Conservation (phyloP, 192 early-diverging fungal species). For the Podila verticillata region DNA sequence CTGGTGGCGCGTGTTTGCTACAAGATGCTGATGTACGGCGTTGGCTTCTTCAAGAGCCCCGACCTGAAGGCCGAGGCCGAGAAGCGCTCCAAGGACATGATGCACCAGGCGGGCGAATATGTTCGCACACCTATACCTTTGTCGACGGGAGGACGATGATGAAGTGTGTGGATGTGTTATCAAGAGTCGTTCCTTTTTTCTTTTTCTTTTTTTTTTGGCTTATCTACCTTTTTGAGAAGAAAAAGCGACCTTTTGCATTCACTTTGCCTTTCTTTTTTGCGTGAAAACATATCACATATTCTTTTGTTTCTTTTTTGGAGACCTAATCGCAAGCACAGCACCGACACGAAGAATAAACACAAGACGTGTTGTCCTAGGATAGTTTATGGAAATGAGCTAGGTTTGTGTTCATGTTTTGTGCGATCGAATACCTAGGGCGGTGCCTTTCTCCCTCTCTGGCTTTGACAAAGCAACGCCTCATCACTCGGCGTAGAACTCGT, state of each 20-base stretch:
- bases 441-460: no score
- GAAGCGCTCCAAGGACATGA: not conserved
- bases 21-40: slow-evolving; percentile 55
- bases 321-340: no score
- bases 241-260: not conserved
- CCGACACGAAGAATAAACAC: no score
- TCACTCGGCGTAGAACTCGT: no score
- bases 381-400: no score
- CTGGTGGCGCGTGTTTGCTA: slow-evolving; percentile 45
- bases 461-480: no score
- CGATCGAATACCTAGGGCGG: no score
- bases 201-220: not conserved
- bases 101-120: not conserved
- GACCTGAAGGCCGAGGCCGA: not conserved
- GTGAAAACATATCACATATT: not conserved
- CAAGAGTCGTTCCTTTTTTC: not conserved
- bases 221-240: not conserved
- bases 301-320: no score
- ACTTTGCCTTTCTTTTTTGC: not conserved
- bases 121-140: not conserved
- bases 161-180: not conserved
- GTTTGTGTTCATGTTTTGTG: no score
- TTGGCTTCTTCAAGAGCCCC: slow-evolving; percentile 73
- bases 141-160: not conserved
- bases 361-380: no score